Evolutionary conservation across 495 filamentous ascomycete genomes (phyloP).

Genomic region (Hypoxylon rickii): DNA sequence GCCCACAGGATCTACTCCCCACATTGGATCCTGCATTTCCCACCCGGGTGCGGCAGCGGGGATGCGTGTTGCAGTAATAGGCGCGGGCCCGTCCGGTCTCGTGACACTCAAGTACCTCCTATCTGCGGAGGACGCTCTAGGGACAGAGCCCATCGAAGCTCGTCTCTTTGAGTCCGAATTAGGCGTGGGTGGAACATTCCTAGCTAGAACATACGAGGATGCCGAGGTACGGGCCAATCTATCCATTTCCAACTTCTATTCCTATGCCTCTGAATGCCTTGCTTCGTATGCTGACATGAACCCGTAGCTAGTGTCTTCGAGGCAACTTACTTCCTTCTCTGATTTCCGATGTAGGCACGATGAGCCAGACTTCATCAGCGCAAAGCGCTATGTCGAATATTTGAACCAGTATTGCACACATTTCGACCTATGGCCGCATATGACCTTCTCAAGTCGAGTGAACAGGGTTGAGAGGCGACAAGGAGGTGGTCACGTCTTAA

Average conservation of each 20-base stretch:
- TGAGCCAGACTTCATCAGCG: conserved; percentile 38
- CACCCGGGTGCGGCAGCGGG: conserved; percentile 15
- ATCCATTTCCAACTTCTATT: not conserved
- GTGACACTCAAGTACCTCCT: conserved; percentile 52
- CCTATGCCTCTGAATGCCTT: not conserved
- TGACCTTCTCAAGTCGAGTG: conserved; percentile 40
- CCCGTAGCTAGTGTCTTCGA: conserved; percentile 42
- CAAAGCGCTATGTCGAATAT: conserved; percentile 35
- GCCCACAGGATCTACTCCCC: conserved; percentile 23
- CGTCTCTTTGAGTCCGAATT: conserved; percentile 36
- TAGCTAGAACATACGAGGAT: conserved; percentile 42
- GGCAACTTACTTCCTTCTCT: conserved; percentile 42
- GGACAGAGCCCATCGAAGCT: conserved; percentile 42
- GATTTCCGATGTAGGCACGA: conserved; percentile 36
- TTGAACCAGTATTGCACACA: conserved; percentile 45
- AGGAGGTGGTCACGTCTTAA: conserved; percentile 29
- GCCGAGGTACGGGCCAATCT: conserved; percentile 32
- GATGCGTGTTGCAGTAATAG: conserved; percentile 47
- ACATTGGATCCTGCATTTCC: conserved; percentile 23
- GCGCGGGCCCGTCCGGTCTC: conserved; percentile 51
- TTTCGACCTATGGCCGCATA: conserved; percentile 46
- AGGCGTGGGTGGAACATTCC: conserved; percentile 41
- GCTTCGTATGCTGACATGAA: not conserved
- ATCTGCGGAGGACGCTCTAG: conserved; percentile 38
- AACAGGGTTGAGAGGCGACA: conserved; percentile 16